Evolutionary conservation across 805 yeast genomes (phyloP).

Genomic region (Teunomyces gatunensis): DNA sequence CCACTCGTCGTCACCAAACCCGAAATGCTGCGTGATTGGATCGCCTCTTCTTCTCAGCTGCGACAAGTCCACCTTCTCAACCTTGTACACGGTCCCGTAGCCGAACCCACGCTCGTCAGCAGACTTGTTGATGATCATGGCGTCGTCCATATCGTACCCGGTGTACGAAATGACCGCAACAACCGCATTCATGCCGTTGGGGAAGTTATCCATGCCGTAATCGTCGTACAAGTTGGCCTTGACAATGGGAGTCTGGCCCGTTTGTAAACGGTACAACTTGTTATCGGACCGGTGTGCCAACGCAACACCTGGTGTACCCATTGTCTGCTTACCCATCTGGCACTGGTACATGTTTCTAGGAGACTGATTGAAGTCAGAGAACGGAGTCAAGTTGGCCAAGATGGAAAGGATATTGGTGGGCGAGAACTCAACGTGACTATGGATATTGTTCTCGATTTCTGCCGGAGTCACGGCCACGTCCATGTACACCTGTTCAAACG

Average conservation of each 20-base stretch:
- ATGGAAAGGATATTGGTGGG: conserved; percentile 95
- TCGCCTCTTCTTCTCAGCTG: conserved; percentile 83
- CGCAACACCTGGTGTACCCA: conserved; percentile 99
- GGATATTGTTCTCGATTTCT: conserved; percentile 78
- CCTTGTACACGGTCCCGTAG: conserved; percentile 94
- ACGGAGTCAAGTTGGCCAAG: conserved; percentile 95
- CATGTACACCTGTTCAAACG: conserved; percentile 97
- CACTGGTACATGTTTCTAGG: conserved; percentile 99
- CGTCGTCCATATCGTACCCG: conserved; percentile 99
- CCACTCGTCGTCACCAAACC: conserved; percentile 91
- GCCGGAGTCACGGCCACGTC: conserved; percentile 91
- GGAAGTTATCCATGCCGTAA: conserved; percentile 97
- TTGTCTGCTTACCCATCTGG: conserved; percentile 99
- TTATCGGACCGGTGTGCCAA: conserved; percentile 89
- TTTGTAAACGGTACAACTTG: conserved; percentile 86
- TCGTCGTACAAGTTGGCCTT: conserved; percentile 91
- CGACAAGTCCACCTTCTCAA: conserved; percentile 83
- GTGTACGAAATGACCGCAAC: conserved; percentile 98
- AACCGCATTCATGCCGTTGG: conserved; percentile 97
- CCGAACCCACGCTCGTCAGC: conserved; percentile 98
- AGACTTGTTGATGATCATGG: conserved; percentile 96
- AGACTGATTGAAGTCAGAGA: conserved; percentile 97
- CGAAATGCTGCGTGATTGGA: conserved; percentile 90
- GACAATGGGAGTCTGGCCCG: conserved; percentile 97
- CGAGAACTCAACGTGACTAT: conserved; percentile 89